A percentile compares a stretch with the other conserved stretches of the same genome.
Conservation (phyloP, 2,329 filamentous ascomycete species). For the Gnomoniopsis sp. region DNA sequence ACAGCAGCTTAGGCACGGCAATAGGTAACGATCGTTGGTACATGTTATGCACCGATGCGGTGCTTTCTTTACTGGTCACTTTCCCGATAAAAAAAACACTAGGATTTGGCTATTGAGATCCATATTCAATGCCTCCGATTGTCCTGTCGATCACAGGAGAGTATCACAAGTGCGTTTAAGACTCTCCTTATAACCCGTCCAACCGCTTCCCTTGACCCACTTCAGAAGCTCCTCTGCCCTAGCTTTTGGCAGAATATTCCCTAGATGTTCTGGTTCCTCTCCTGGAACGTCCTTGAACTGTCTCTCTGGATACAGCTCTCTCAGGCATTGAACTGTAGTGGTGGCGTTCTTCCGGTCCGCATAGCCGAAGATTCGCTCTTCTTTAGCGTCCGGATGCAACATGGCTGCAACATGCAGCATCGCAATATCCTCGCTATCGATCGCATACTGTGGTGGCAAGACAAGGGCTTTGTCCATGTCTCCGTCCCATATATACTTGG, state of each 20-base stretch:
- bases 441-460: conserved; percentile 34
- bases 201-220: not conserved
- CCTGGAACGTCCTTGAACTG: not conserved
- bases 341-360: conserved; percentile 45
- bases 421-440: conserved; percentile 47
- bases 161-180: not conserved
- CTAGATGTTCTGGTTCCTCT: conserved; percentile 19
- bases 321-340: conserved; percentile 26
- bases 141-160: not conserved
- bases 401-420: conserved; percentile 50
- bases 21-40: no score
- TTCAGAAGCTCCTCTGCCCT: conserved; percentile 21
- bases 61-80: no score
- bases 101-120: no score
- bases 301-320: not conserved
- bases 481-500: not conserved
- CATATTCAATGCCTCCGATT: no score
- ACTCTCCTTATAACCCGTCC: not conserved
- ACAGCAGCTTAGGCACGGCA: no score
- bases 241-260: conserved; percentile 20
- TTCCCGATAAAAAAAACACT: no score
- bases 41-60: no score
- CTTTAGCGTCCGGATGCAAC: conserved; percentile 39
- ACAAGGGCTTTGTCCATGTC: not conserved
- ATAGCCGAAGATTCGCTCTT: conserved; percentile 53